Conservation (phyloP, 352 stramenopile genomes). For the Pilasporangium apinafurcum region DNA sequence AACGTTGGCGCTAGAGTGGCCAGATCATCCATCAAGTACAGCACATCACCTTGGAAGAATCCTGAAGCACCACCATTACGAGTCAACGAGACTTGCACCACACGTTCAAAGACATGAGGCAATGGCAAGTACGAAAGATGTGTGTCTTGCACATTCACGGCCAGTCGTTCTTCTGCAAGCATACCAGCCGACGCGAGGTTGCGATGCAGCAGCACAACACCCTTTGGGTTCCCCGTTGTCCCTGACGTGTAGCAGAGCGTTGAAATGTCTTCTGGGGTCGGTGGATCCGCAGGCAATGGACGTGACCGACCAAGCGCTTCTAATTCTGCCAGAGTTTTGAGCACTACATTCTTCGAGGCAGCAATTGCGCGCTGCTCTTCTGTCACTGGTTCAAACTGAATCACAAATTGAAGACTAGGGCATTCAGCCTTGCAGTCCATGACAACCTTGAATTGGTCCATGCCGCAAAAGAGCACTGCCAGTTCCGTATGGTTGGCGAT, state of each 20-base stretch:
- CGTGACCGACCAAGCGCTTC: constrained; percentile 24
- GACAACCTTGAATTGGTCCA: constrained; percentile 52
- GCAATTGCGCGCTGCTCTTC: constrained; percentile 18
- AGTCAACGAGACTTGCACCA: constrained; percentile 85
- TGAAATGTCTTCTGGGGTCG: constrained; percentile 74
- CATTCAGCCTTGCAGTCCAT: constrained; percentile 47
- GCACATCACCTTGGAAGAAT: constrained; percentile 84
- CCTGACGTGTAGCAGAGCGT: constrained; percentile 95
- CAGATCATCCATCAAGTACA: constrained; percentile 92
- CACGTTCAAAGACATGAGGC: constrained; percentile 95
- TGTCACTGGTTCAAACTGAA: constrained; percentile 49
- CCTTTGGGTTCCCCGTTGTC: constrained; percentile 95
- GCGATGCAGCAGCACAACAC: constrained; percentile 90
- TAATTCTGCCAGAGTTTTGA: constrained; percentile 41
- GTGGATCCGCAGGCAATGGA: constrained; percentile 38
- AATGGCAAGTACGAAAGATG: constrained; percentile 96
- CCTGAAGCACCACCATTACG: constrained; percentile 63
- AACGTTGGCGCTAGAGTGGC: constrained; percentile 89
- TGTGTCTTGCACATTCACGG: constrained; percentile 52
- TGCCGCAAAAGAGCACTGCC: constrained; percentile 41
- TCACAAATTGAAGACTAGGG: constrained; percentile 36
- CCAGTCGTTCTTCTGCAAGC: constrained; percentile 18
- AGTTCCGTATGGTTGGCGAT: constrained; percentile 76
- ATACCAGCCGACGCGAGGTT: constrained; percentile 38
- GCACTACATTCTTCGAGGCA: constrained; percentile 16